Evolutionary conservation across 805 yeast genomes (phyloP), one percentile per base, ranked within the genome.

Genomic region (Suhomyces sp.): DNA sequence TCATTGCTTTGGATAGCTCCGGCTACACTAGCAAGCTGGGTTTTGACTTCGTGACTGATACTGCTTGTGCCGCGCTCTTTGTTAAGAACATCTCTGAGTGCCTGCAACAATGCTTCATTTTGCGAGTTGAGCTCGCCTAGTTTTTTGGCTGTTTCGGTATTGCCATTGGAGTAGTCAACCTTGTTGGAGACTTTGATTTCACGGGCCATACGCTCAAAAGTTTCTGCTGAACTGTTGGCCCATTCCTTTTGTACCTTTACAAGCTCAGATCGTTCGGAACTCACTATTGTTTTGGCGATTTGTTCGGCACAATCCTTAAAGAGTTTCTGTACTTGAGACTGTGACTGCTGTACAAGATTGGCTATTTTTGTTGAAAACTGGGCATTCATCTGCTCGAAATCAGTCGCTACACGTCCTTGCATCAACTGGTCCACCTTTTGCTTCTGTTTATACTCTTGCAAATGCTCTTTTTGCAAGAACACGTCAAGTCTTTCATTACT

Each of bases 391-490:
- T 49, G 46, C 5, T 29, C 13, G n/a, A 52, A 29, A 12, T 49
- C 44, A 10, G n/a, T 7, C 6, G 46, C n/a, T 10, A 52, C 23
- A 10, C 46, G 26, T 4, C 38, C 42, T 23, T 52, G 41, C 7
- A 52, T 27, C 5, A 44, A 36, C 12, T 52, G 26, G 19, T 38
- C 27, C 13, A 52, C 35, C 12, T 36, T 23, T 17, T 29, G 31
- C 31, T 49, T 38, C 13, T 48, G 31, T 6, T 38, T 35, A 50
- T 48, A 17, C 27, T 56, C 29, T 27, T 29, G 49, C 35, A 62
- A 52, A 44, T 57, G 57, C 19, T 61, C 60, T 12, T 59, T 57
- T 33, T 45, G 41, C 17, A 62, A 54, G 41, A 54, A 62, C 4
- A 56, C 55, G 7, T 61, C 49, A 4, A 62, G 29, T 45, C 55